Evolutionary conservation across 371 early-diverging fungal species (phyloP), one percentile per base, ranked within the genome.

Genomic region (Mortierella sp.): DNA sequence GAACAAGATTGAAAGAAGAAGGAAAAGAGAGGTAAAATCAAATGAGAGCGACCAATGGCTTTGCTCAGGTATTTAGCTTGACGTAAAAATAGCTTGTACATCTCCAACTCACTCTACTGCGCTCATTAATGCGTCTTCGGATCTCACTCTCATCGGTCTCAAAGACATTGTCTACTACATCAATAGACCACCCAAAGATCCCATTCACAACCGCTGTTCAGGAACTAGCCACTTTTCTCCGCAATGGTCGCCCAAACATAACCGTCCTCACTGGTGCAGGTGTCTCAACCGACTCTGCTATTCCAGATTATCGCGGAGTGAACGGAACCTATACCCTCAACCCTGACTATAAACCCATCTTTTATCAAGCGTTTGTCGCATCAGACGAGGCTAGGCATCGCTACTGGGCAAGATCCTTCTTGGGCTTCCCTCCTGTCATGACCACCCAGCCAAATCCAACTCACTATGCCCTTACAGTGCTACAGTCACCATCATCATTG

Each of bases 401-500:
- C 7, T 98, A 98, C 84, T 98, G 98, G 97, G 93, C 94, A 2
- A 90, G 97, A 5, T 93, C 93, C n/a, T 96, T 89, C 74, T 83
- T 97, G 22, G 98, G 98, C 0, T 96, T 90, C 86, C 88, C 89
- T 3, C 88, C 84, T 7, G 91, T 97, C 71, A 64, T 82, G 31
- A 67, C 74, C 12, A 92, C 96, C 2, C 66, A 83, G 28, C 96
- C 96, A 6, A 97, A 97, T 70, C 65, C 80, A 1, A 85, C 92
- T 5, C 98, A 97, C 72, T 61, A 75, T 31, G 84, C 89, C 13
- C 60, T 96, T 2, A 82, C 90, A 12, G 63, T 74, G 17, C 75
- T 96, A 6, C 86, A 90, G 68, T 55, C 76, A 83, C 85, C 13
- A 79, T 19, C 56, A 15, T 22, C 34, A 0, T 64, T 34, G 23